Evolutionary conservation across 805 yeast species (phyloP), one percentile per base, ranked within the genome.

Genomic region (Wickerhamiella spandovensis): DNA sequence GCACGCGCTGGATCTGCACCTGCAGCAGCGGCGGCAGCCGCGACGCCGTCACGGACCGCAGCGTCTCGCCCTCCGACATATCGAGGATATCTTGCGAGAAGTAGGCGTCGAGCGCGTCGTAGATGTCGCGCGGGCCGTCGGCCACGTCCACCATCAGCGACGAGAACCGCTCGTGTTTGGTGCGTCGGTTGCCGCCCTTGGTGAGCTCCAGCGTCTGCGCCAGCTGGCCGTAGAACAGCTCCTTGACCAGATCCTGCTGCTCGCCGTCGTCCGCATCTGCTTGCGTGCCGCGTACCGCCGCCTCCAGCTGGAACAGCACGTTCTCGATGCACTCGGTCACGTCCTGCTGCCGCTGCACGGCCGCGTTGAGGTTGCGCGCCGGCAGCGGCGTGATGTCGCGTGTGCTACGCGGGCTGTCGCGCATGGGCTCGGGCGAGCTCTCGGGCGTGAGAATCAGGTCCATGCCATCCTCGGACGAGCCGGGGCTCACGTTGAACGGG

Each of bases 251-350:
- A 64, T 92, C 98, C 48, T 74, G 66, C 61, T 90, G 97, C 63
- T 90, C 97, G 58, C 88, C 89, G 23, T 67, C 71, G 5, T 28
- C 46, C 2, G 44, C 48, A 17, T 53, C 60, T 23, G 17, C 17
- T 1, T 67, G 74, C 47, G 84, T 94, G 0, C 95, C 94, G 47
- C 75, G 79, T 51, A 84, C 72, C 0, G 95, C 94, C 23, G 95
- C 85, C 62, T 90, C 97, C 37, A 92, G 69, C 64, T 90, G 97
- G 55, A 82, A 84, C 13, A 89, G 72, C 7, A 92, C 97, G 64
- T 92, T 92, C 50, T 89, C 95, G 60, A 90, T 88, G 65, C 97
- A 90, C 63, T 92, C 98, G 0, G 97, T 88, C 18, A 92, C 97
- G 69, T 92, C 98, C 64, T 92, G 98, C 63, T 92, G 98, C 56